phyloP scores from a whole-genome alignment of 192 early-diverging fungal genomes.

The Chytriomyces confervae region DNA sequence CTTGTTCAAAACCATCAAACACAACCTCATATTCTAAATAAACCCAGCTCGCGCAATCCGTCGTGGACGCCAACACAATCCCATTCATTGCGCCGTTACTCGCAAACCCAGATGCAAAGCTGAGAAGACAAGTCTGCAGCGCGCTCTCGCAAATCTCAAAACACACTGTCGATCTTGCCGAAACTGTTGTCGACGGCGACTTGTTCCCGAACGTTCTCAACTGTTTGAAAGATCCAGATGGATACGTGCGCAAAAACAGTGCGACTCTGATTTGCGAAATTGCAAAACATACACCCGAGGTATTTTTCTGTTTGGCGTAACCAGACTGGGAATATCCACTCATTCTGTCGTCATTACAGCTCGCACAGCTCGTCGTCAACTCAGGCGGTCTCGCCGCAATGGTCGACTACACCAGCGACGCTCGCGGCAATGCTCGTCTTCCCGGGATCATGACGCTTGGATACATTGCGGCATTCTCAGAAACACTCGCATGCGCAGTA shows the following conservation, averaged over 20 bases:
- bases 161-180: constrained; percentile 64
- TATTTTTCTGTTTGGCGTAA: constrained; percentile 13
- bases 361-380: constrained; percentile 65
- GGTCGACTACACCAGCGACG: constrained; percentile 61
- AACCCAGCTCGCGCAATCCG: constrained; percentile 60
- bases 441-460: constrained; percentile 67
- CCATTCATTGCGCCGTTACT: constrained; percentile 57
- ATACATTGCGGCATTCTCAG: constrained; percentile 66
- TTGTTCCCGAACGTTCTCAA: constrained; percentile 60
- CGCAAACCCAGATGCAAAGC: constrained; percentile 60
- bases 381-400: constrained; percentile 63
- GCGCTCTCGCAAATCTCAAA: constrained; percentile 63
- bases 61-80: constrained; percentile 63
- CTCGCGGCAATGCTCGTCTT: constrained; percentile 57
- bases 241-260: constrained; percentile 58
- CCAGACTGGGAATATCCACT: background rate
- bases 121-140: constrained; percentile 60
- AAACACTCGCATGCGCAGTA: constrained; percentile 62
- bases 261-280: constrained; percentile 64
- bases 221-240: constrained; percentile 60
- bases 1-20: constrained; percentile 2
- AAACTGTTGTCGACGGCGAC: constrained; percentile 64
- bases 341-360: constrained; percentile 22
- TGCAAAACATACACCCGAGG: constrained; percentile 67
- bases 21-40: background rate